Evolutionary conservation across 805 yeast genomes (phyloP), one percentile per base, ranked within the genome.

Genomic region (Alloascoidea africana): DNA sequence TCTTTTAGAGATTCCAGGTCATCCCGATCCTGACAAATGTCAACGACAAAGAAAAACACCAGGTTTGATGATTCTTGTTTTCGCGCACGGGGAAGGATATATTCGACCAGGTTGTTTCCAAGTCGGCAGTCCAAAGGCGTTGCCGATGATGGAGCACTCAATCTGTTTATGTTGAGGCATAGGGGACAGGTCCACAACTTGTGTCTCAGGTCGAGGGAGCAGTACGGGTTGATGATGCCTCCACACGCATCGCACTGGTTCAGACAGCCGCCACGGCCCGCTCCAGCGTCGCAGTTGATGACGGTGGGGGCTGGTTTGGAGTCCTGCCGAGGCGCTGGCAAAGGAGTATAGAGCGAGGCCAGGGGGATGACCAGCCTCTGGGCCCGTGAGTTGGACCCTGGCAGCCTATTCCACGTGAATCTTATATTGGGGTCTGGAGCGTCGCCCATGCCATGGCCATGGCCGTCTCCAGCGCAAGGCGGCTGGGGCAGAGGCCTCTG

Each of bases 341-440:
- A 53, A 0, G 83, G 83, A 4, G 79, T 74, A 48, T 72, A 74
- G 35, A 73, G 44, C 27, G 76, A 63, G 0, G 76, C 74, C 19
- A 72, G 48, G 2, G 81, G 81, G 6, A 73, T 65, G 1, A 68
- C 62, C 36, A 68, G 62, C 37, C 76, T 52, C 18, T 63, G 60
- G 37, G 70, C 68, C 36, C 72, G 75, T 33, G 63, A 56, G 46
- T 65, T 68, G 13, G 73, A 59, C 33, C 65, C 58, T 4, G 82
- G 81, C 11, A 76, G 53, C 5, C 62, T 58, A 51, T 76, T 79
- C 86, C 91, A 82, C 4, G 87, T 66, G 52, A 76, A 66, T 48
- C 89, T 69, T 32, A 79, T 70, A 23, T 8, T 8, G 8, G 8
- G 13, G 30, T 23, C 30, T 8, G 8, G 8, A 23, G 8, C 8